phyloP scores from a whole-genome alignment of 2,329 filamentous ascomycete genomes.

The Fragosphaeria purpurea region DNA sequence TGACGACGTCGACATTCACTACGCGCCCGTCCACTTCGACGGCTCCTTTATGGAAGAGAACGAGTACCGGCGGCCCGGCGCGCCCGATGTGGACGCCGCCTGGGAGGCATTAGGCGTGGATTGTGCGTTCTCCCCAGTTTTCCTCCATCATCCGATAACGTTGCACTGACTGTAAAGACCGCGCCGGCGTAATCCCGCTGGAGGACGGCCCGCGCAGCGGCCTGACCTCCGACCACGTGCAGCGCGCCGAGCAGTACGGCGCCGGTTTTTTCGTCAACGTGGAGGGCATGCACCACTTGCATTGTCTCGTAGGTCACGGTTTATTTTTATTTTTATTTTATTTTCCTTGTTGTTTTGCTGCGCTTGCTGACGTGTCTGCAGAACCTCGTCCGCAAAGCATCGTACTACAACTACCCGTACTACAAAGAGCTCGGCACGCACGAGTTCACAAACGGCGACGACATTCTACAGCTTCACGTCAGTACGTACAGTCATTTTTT shows the following conservation, averaged over 20 bases:
- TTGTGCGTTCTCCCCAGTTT: constrained; percentile 30
- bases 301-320: constrained; percentile 39
- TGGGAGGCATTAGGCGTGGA: constrained; percentile 33
- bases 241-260: constrained; percentile 43
- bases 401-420: constrained; percentile 51
- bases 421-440: constrained; percentile 40
- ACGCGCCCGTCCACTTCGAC: constrained; percentile 35
- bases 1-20: constrained; percentile 22
- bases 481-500: constrained; percentile 29
- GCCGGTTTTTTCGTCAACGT: constrained; percentile 50
- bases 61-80: constrained; percentile 38
- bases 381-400: constrained; percentile 48
- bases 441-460: constrained; percentile 45
- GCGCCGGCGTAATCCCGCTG: constrained; percentile 36
- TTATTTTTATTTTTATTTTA: not conserved
- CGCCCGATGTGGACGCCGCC: constrained; percentile 45
- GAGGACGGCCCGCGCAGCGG: constrained; percentile 40
- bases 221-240: constrained; percentile 43
- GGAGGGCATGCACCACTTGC: constrained; percentile 45
- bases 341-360: no score
- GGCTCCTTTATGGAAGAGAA: constrained; percentile 46
- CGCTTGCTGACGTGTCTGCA: constrained; percentile 8
- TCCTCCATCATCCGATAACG: constrained; percentile 13
- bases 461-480: constrained; percentile 44
- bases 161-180: constrained; percentile 21